Conservation (phyloP, 2,329 filamentous ascomycete genomes). For the Tothia fuscella region DNA sequence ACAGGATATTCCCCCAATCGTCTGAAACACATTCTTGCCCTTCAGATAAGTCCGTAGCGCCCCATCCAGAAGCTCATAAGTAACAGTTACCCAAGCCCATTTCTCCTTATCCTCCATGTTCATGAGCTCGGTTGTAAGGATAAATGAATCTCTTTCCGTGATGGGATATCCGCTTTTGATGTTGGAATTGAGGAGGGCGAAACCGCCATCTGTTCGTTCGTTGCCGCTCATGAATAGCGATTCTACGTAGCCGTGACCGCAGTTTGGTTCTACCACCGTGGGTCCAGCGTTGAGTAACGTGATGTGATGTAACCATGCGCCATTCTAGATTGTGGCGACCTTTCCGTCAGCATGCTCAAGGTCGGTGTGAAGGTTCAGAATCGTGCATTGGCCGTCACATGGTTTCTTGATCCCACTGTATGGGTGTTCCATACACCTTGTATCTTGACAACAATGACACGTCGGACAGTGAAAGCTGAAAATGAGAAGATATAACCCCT, state of each 20-base stretch:
- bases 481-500: too few species aligned
- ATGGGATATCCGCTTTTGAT: conserved; percentile 4
- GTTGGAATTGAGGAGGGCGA: background rate
- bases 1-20: background rate
- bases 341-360: conserved; percentile 8
- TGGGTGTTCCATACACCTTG: background rate
- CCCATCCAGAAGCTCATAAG: conserved; percentile 3
- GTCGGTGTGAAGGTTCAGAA: background rate
- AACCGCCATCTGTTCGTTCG: background rate
- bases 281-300: conserved; percentile 1
- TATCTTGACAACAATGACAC: background rate
- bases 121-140: conserved; percentile 3
- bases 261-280: background rate
- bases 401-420: conserved; percentile 3
- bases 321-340: conserved; percentile 1
- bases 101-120: conserved; percentile 7
- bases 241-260: background rate
- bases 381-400: background rate
- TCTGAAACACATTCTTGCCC: background rate
- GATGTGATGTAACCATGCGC: conserved; percentile 8
- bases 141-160: background rate
- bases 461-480: too few species aligned
- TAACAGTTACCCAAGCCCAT: background rate
- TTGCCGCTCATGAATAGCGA: background rate
- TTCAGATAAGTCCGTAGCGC: background rate